Evolutionary conservation across 805 yeast species (phyloP).

Genomic region (Candida easanensis): DNA sequence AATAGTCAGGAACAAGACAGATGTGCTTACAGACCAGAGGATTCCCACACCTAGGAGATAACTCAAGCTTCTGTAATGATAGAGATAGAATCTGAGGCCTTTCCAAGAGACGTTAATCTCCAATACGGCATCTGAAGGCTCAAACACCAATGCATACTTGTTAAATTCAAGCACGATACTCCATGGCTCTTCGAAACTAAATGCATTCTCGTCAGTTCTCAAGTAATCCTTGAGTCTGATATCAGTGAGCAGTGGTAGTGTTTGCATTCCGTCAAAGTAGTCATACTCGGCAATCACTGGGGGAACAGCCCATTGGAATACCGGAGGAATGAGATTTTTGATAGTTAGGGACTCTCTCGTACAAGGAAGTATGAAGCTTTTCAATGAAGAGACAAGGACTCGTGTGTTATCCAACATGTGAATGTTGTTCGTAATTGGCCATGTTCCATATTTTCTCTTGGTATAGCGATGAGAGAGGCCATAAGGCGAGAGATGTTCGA

Average conservation of each 20-base stretch:
- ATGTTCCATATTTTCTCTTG: conserved; percentile 17
- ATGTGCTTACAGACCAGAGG: conserved; percentile 22
- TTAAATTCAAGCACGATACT: conserved; percentile 25
- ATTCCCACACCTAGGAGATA: conserved; percentile 19
- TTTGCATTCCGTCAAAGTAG: conserved; percentile 1
- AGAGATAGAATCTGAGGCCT: conserved; percentile 25
- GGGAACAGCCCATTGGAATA: conserved; percentile 19
- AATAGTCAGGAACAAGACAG: conserved; percentile 17
- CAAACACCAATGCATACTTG: conserved; percentile 15
- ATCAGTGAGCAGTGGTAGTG: conserved; percentile 15
- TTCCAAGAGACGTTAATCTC: conserved; percentile 22
- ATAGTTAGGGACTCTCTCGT: conserved; percentile 3
- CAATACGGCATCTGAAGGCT: conserved; percentile 19
- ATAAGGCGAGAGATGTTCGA: conserved; percentile 12
- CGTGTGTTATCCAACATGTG: conserved; percentile 20
- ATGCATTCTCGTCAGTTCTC: conserved; percentile 1
- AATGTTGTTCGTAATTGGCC: conserved; percentile 26
- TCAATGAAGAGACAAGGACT: conserved; percentile 20
- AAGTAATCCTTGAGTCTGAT: conserved; percentile 14
- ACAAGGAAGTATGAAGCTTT: conserved; percentile 22
- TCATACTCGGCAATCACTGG: conserved; percentile 13
- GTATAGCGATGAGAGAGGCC: conserved; percentile 10
- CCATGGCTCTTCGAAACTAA: conserved; percentile 11
- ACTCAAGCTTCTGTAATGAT: conserved; percentile 23
- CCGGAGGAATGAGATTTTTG: conserved; percentile 18